These are phyloP conservation scores for Sclerotinia borealis DNA, from an alignment of 2,329 filamentous ascomycete species.

Conservation along the genomic window DNA sequence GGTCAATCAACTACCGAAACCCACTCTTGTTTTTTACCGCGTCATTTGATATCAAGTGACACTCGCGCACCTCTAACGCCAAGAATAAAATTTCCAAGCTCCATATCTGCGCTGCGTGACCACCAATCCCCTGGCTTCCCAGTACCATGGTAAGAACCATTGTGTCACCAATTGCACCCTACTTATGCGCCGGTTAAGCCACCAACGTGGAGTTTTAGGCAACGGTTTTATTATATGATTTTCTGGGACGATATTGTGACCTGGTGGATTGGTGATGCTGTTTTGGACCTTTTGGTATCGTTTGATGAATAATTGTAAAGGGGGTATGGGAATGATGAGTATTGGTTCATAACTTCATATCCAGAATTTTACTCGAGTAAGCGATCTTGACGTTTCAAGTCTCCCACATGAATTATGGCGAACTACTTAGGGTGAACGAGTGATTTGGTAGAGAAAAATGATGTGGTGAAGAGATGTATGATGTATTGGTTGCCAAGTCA, in stretches of 20 bases:
- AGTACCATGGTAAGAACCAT: neutral
- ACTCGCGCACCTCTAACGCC: neutral
- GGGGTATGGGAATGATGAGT: no score
- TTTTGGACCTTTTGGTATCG: neutral
- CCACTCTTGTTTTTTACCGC: no score
- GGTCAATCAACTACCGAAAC: no score
- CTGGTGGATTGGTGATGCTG: rapidly evolving
- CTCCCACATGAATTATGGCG: no score
- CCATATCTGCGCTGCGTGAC: neutral
- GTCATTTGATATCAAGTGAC: neutral
- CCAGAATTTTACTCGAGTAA: no score
- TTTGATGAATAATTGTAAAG: neutral
- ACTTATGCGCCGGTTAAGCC: neutral
- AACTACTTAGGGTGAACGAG: no score
- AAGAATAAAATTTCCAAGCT: neutral
- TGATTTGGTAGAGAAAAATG: no score
- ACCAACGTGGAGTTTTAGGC: neutral
- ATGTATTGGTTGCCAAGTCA: no score
- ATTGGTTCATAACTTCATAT: no score
- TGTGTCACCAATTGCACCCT: neutral
- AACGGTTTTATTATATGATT: neutral
- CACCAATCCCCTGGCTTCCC: neutral
- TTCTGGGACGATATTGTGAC: neutral
- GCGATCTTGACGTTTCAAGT: no score
- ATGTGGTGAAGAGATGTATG: no score